Conservation (phyloP, 2,329 filamentous ascomycete species). For the Trichothecium sympodiale region DNA sequence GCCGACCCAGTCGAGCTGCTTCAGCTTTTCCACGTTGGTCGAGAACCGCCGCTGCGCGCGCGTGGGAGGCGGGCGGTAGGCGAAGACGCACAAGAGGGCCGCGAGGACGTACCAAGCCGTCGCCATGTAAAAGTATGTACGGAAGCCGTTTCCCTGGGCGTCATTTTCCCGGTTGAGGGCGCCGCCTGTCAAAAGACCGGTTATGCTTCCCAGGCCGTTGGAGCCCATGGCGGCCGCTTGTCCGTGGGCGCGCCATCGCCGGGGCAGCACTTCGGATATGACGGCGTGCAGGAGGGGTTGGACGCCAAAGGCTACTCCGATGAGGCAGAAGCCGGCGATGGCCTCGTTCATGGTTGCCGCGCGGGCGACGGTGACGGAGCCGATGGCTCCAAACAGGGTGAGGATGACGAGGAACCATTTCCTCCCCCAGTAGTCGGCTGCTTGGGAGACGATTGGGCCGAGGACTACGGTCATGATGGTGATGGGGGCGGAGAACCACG, state of each 20-base stretch:
- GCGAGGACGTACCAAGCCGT: conserved; percentile 17
- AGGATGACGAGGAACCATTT: conserved; percentile 26
- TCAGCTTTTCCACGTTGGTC: conserved; percentile 18
- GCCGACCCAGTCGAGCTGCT: conserved; percentile 26
- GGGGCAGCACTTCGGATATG: conserved; percentile 26
- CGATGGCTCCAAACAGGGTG: conserved; percentile 20
- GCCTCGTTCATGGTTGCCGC: conserved; percentile 21
- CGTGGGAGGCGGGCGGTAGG: conserved; percentile 21
- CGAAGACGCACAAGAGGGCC: conserved; percentile 13
- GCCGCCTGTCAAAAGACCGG: conserved; percentile 22
- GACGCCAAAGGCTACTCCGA: conserved; percentile 21
- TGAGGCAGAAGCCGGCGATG: conserved; percentile 24
- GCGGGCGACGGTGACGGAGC: conserved; percentile 22
- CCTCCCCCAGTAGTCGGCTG: conserved; percentile 28
- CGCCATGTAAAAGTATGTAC: conserved; percentile 23
- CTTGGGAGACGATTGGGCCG: conserved; percentile 10
- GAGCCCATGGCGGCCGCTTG: conserved; percentile 22
- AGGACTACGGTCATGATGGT: conserved; percentile 24
- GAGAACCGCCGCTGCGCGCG: conserved; percentile 13
- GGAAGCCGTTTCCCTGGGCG: conserved; percentile 17
- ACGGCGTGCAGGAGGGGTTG: conserved; percentile 28
- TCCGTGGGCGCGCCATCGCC: conserved; percentile 21
- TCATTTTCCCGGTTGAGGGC: conserved; percentile 19
- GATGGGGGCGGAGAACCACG: conserved; percentile 24
- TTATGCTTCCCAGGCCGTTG: conserved; percentile 16